Percentiles rank a stretch among this genome's conserved stretches.
These are phyloP conservation scores for Crithidia acanthocephali DNA, from an alignment of 208 protist species.

Conservation along the genomic window DNA sequence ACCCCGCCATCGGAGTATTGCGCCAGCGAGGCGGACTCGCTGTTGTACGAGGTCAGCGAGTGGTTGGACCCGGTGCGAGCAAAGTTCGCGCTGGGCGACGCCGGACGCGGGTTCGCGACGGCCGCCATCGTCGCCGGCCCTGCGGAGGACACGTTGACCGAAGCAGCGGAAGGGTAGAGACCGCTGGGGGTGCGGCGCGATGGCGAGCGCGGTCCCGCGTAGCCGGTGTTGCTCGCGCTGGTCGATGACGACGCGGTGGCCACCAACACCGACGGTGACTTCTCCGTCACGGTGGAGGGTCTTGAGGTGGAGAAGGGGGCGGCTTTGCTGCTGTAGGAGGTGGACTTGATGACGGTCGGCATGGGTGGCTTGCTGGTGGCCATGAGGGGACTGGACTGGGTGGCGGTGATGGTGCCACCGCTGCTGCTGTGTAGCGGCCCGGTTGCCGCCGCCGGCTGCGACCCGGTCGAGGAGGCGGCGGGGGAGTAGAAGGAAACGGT, in stretches of 20 bases:
- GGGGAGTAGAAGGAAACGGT: conserved; percentile 6
- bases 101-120: neutral
- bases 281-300: neutral
- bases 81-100: conserved; percentile 4
- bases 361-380: conserved; percentile 3
- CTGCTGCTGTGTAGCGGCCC: neutral
- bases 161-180: neutral
- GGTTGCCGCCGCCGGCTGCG: neutral
- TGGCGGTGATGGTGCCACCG: neutral
- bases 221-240: neutral
- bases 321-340: conserved; percentile 1
- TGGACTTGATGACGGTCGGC: conserved; percentile 11
- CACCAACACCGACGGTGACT: conserved; percentile 15
- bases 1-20: neutral
- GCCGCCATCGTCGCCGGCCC: neutral
- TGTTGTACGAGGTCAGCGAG: conserved; percentile 1
- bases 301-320: neutral
- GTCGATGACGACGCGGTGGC: conserved; percentile 9
- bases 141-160: neutral
- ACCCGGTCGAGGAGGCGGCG: neutral
- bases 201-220: neutral
- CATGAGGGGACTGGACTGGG: neutral
- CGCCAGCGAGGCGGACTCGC: conserved; percentile 7
- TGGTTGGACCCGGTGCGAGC: conserved; percentile 10
- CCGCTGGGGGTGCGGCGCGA: conserved; percentile 5